Conservation (phyloP, 495 filamentous ascomycete genomes). For the Aspergillus bertholletiae region DNA sequence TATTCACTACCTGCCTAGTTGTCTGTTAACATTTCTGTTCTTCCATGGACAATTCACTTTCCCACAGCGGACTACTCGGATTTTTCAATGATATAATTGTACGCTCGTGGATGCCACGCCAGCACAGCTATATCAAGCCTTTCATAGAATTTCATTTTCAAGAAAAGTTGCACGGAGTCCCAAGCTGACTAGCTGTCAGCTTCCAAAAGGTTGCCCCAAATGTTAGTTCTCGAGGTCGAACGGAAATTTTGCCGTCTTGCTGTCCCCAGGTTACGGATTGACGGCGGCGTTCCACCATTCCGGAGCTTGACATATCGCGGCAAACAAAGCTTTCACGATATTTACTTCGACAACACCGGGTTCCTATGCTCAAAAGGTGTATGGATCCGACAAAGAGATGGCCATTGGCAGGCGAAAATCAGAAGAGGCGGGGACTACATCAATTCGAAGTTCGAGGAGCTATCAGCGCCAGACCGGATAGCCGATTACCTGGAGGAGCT, state of each 20-base stretch:
- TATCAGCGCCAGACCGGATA: neutral
- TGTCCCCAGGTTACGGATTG: neutral
- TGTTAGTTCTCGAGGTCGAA: constrained; percentile 9
- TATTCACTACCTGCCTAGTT: no score
- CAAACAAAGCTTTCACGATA: constrained; percentile 5
- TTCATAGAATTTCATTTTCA: no score
- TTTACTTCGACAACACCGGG: constrained; percentile 4
- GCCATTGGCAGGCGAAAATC: constrained; percentile 9
- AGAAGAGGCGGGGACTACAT: constrained; percentile 1
- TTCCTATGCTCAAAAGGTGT: constrained; percentile 2
- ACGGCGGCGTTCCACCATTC: neutral
- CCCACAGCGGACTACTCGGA: no score
- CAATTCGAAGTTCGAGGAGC: constrained; percentile 7
- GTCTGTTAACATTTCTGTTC: no score
- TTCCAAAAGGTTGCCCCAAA: neutral
- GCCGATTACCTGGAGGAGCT: neutral
- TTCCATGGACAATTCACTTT: no score
- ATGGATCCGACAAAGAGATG: constrained; percentile 3
- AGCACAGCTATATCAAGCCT: no score
- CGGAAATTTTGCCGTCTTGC: constrained; percentile 4
- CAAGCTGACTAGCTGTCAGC: no score
- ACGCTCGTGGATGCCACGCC: no score
- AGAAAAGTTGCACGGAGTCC: no score
- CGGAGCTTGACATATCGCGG: neutral
- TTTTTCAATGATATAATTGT: no score